Base-by-base conservation (phyloP, 495 filamentous ascomycete genomes). In the Aspergillus baeticus region DNA sequence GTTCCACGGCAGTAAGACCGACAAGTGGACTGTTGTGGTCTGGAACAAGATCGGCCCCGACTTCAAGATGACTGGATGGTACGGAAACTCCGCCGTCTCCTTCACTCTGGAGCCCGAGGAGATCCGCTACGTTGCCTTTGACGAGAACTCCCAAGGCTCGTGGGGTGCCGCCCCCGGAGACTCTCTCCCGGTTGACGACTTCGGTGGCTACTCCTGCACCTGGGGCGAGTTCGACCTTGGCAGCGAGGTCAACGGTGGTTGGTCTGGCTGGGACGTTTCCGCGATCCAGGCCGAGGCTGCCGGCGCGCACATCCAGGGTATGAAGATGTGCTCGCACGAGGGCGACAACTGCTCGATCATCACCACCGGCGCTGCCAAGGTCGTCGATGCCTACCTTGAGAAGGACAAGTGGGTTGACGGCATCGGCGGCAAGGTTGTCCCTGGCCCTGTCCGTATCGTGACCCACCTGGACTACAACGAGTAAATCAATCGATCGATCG, bases 11-110 rank as follows among this genome's bases (percentile, higher is more conserved):
- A 57, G 63, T 34, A 67, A 70, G 44, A 59, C 54, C 6, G 58
- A 48, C 38, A 29, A 41, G 43, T 77, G 76, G 67, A 76, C 69
- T 6, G 69, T 82, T 33, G 66, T 66, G 10, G 46, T 83, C 62
- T 84, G 81, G 81, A 81, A 83, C 70, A 84, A 83, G 63, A 57
- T 73, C 51, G 79, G 73, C 2, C 68, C 70, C 0, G 73, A 77
- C 46, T 69, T 65, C 10, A 64, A 70, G 22, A 58, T 77, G 57
- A 62, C 66, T 36, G 72, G 78, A n/a, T 81, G 73, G 65, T 79
- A 80, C 50, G 71, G 68, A 6, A 57, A 73, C 42, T 71, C 74
- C 3, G 73, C 73, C 10, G 29, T 82, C 23, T 73, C 56, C 17
- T 74, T 83, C 44, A 57, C 65, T 17, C 67, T 84, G n/a, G 54